Base-by-base conservation (phyloP, 495 filamentous ascomycete genomes). In the Oleoguttula mirabilis region DNA sequence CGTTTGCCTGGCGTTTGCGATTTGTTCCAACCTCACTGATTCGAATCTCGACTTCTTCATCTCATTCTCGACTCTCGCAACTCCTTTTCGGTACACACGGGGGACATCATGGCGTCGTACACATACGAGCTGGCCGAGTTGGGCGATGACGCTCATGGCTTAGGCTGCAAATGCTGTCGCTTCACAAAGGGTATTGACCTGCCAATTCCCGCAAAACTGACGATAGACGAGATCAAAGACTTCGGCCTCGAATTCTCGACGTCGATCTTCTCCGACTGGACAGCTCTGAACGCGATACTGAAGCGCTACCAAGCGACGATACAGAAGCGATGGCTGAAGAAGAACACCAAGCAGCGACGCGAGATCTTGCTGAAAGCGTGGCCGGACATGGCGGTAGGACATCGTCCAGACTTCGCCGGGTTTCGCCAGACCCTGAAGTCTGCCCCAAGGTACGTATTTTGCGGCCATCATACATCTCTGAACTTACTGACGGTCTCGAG, bases 321-420 rank as follows among this genome's bases (percentile, higher is more conserved):
- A 11, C 55, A 59, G 21, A 68, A 66, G 36, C 59, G 71, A 4
- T 76, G 70, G 71, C 10, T 41, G 15, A 74, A 74, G 49, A 71
- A 67, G 50, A 60, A 55, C 0, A 58, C 45, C 7, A 35, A 50
- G 15, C 66, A 73, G 45, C 52, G 64, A 6, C 47, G 55, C 20
- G 55, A 62, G 19, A 53, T 71, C 20, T 40, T 77, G 14, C 43
- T 58, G 16, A 35, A 36, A 32, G 58, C 46, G 12, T 64, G 65
- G 65, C 73, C 72, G 0, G 55, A 57, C 32, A 75, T 77, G 65
- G 27, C 73, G 1, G 27, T 42, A 3, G 37, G 32, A 0, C 71
- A 76, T 51, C 67, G 69, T 19, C 70, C 71, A 2, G 73, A 75
- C 45, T 67, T 70, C 46, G 53, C 58, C 14, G 66, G 64, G 4